phyloP scores from a whole-genome alignment of 352 stramenopile genomes.

The Phytophthora megakarya region DNA sequence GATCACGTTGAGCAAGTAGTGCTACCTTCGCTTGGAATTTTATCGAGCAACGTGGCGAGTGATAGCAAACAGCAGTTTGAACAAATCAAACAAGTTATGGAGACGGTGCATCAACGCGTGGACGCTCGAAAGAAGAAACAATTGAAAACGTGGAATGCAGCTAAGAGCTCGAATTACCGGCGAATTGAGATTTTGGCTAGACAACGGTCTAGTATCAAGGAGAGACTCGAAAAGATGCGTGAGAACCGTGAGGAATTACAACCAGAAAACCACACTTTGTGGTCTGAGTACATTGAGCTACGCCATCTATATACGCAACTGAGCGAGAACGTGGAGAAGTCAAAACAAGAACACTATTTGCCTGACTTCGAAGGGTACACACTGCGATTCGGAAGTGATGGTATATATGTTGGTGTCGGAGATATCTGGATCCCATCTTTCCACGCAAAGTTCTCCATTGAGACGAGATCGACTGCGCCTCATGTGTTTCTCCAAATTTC shows the following conservation, averaged over 20 bases:
- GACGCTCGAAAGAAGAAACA: conserved; percentile 52
- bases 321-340: conserved; percentile 59
- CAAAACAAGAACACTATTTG: conserved; percentile 73
- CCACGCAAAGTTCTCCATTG: conserved; percentile 70
- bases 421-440: conserved; percentile 80
- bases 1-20: conserved; percentile 59
- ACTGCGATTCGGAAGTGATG: conserved; percentile 69
- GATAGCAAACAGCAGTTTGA: conserved; percentile 36
- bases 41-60: background rate
- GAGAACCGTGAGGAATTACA: conserved; percentile 40
- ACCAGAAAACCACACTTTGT: conserved; percentile 53
- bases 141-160: conserved; percentile 54
- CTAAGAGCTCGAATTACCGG: conserved; percentile 63
- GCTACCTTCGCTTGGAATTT: conserved; percentile 23
- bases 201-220: conserved; percentile 63
- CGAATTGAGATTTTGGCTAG: conserved; percentile 70
- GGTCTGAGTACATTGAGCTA: conserved; percentile 76
- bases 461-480: conserved; percentile 62
- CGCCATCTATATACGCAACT: conserved; percentile 66
- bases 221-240: conserved; percentile 67
- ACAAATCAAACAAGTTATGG: conserved; percentile 57
- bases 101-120: conserved; percentile 51
- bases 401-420: conserved; percentile 72
- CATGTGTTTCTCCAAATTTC: conserved; percentile 70
- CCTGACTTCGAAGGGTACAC: conserved; percentile 65